Conservation (phyloP, 352 stramenopile genomes). For the Pythium volutum region DNA sequence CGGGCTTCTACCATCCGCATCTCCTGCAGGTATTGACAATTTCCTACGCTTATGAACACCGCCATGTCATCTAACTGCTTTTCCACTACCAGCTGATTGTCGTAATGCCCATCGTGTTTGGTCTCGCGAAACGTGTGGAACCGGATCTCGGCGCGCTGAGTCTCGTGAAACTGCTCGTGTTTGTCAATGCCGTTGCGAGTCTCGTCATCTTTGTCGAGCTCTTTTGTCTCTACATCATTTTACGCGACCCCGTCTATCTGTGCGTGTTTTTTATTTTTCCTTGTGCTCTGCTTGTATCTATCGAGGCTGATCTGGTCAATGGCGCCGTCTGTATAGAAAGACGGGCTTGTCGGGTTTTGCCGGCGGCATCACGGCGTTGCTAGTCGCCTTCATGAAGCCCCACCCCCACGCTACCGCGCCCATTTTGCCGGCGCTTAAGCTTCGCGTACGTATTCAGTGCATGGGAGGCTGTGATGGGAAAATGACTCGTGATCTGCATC, state of each 20-base stretch:
- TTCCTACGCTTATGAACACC: neutral
- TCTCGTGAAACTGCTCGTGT: conserved; percentile 65
- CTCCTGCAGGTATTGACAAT: conserved; percentile 48
- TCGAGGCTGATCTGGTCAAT: neutral
- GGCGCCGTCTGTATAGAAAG: too few species aligned
- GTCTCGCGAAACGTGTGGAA: conserved; percentile 76
- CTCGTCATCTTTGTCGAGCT: conserved; percentile 77
- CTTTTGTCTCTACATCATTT: conserved; percentile 82
- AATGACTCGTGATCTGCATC: neutral
- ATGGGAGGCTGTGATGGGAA: neutral
- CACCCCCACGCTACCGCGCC: conserved; percentile 52
- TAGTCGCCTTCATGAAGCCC: conserved; percentile 82
- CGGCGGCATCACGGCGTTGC: conserved; percentile 68
- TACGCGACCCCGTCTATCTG: conserved; percentile 75
- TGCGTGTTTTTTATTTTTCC: conserved; percentile 28
- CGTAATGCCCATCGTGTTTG: conserved; percentile 61
- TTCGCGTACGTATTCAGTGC: conserved; percentile 46
- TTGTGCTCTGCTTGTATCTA: neutral
- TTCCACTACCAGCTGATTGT: conserved; percentile 52
- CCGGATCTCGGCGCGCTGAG: conserved; percentile 59
- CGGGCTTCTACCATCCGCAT: conserved; percentile 84
- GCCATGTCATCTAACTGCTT: neutral
- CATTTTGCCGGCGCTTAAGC: conserved; percentile 51
- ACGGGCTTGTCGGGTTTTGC: conserved; percentile 73
- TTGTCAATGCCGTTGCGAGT: conserved; percentile 68